Percentiles rank a stretch among this genome's conserved stretches.
Evolutionary conservation across 305 asterid genomes (phyloP).

Genomic region (Coffea humblotiana): DNA sequence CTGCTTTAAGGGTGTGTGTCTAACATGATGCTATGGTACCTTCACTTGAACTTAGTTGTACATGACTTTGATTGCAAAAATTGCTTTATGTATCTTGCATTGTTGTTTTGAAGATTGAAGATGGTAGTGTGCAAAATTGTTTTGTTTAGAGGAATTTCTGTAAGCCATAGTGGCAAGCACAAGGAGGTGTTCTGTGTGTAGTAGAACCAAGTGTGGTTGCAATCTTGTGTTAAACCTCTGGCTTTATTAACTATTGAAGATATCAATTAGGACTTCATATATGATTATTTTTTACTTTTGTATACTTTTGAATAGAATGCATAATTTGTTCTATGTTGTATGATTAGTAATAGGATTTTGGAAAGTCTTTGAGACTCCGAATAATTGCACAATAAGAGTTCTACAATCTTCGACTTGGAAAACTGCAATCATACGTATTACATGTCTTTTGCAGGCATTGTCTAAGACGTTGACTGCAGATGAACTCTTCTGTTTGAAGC

Average conservation of each 20-base stretch:
- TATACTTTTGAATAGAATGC: not conserved
- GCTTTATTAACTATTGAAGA: not conserved
- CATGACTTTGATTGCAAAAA: conserved; percentile 8
- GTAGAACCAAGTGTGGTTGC: not conserved
- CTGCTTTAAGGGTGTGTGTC: conserved; percentile 69
- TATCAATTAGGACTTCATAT: not conserved
- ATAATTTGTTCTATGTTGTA: not conserved
- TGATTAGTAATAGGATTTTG: not conserved
- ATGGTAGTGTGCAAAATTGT: not conserved
- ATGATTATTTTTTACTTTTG: not conserved
- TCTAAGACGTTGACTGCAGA: conserved; percentile 75
- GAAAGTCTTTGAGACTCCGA: too few relatives aligned
- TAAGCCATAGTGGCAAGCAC: not conserved
- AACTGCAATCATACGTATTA: conserved; percentile 2
- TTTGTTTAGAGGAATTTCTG: not conserved
- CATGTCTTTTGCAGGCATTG: conserved; percentile 56
- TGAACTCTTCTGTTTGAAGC: conserved; percentile 72
- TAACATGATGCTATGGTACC: not conserved
- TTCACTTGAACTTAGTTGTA: not conserved
- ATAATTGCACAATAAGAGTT: not conserved
- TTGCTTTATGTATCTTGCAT: not conserved
- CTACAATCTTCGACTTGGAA: not conserved
- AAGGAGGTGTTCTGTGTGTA: not conserved
- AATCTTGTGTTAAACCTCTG: not conserved
- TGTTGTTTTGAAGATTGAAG: not conserved